Evolutionary conservation across 495 filamentous ascomycete species (phyloP), one percentile per base, ranked within the genome.

Genomic region (Hamigera avellanea): DNA sequence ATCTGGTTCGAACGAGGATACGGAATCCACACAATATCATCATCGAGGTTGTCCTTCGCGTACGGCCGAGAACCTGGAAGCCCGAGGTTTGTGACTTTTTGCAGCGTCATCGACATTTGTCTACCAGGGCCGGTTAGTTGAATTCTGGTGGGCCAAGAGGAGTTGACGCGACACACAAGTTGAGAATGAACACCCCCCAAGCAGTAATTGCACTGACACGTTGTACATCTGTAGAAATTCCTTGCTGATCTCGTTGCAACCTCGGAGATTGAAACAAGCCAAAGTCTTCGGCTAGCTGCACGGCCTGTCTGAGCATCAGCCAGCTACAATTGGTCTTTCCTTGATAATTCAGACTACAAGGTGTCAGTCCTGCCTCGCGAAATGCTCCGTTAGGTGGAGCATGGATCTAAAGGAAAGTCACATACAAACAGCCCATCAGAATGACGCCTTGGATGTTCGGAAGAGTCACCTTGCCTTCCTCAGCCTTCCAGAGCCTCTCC

Each of bases 1-100:
- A 49, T 38, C 6, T 61, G 46, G 19, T 58, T 61, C 9, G 48
- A 54, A n/a, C 50, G 54, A 27, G 61, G 63, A 37, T 67, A 67
- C 2, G 63, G 56, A 5, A 21, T 48, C 63, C 63, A 67, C 3
- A 45, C 28, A 19, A 52, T 41, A 29, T 50, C 45, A 23, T 52
- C 43, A 18, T 47, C 28, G n/a, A 31, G 23, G 15, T 45, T 36
- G 17, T 49, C 45, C 27, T 30, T 41, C 14, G 32, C 10, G 14
- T 46, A 37, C n/a, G 53, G 39, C 10, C 33, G 35, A n/a, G 17
- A 48, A 15, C 40, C 41, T 2, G 61, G 58, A 14, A 18, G 39
- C 2, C 14, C 33, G 17, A 59, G 40, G 16, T 49, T 46, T 12
- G 48, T 26, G 2, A 36, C 21, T 21, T 39, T 59, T n/a, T 46